Evolutionary conservation across 257 asterid genomes (phyloP).

Genomic region (Vinca minor): DNA sequence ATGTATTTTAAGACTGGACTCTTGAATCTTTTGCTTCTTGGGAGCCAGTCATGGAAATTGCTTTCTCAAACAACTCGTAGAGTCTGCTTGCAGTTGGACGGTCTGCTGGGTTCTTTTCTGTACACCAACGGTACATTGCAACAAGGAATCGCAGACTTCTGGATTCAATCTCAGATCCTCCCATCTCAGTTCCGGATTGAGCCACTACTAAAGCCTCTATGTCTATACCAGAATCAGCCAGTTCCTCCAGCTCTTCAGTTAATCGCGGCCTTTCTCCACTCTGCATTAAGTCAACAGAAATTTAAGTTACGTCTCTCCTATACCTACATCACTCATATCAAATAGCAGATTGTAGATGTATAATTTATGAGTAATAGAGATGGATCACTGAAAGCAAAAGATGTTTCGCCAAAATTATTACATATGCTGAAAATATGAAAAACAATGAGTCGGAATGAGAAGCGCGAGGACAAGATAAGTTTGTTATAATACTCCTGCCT

Average conservation of each 20-base stretch:
- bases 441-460: neutral
- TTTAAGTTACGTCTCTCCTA: neutral
- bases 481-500: neutral
- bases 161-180: constrained; percentile 23
- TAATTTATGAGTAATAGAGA: neutral
- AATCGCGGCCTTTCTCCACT: constrained; percentile 31
- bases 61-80: constrained; percentile 32
- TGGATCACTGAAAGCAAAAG: neutral
- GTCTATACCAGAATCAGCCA: constrained; percentile 11
- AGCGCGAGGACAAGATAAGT: neutral
- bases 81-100: constrained; percentile 61
- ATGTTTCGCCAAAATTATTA: neutral
- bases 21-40: constrained; percentile 29
- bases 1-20: no score
- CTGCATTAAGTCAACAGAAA: constrained; percentile 18
- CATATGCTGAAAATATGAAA: neutral
- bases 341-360: neutral
- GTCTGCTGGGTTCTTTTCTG: constrained; percentile 49
- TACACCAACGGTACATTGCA: constrained; percentile 46
- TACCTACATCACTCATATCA: neutral
- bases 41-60: constrained; percentile 24
- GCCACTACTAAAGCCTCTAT: constrained; percentile 7
- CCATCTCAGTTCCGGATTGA: constrained; percentile 12
- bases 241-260: constrained; percentile 27
- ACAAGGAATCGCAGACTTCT: constrained; percentile 36